Evolutionary conservation across 225 moss, liverwort and hornwort genomes (phyloP).

Genomic region (Physcomitrium patens): DNA sequence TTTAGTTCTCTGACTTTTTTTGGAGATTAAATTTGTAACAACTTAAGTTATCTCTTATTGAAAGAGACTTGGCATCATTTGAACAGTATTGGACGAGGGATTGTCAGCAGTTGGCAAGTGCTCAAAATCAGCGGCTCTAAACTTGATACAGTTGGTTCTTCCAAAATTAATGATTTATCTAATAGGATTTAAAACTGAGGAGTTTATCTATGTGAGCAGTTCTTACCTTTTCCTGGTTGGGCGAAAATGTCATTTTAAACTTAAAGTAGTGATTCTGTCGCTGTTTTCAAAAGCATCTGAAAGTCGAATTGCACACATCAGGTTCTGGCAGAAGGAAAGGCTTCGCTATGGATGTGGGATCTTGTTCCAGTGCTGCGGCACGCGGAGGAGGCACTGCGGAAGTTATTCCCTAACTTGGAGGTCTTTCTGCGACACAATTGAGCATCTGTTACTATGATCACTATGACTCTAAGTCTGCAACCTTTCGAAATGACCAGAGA

Average conservation of each 20-base stretch:
- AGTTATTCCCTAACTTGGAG: constrained; percentile 55
- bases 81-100: constrained; percentile 62
- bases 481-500: neutral
- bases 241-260: neutral
- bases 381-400: constrained; percentile 47
- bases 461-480: too few species aligned
- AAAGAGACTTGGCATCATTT: neutral
- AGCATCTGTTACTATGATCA: neutral
- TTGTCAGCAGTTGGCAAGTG: constrained; percentile 61
- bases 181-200: neutral
- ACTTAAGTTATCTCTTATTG: neutral
- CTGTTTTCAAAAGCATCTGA: neutral
- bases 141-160: constrained; percentile 61
- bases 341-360: neutral
- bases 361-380: constrained; percentile 41
- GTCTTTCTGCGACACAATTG: constrained; percentile 57
- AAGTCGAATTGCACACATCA: neutral
- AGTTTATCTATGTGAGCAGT: neutral
- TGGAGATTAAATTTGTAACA: too few species aligned
- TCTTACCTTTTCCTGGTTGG: neutral
- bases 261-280: neutral
- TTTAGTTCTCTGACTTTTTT: neutral
- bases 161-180: neutral
- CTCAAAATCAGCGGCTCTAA: constrained; percentile 54
- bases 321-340: neutral